These are phyloP conservation scores for Phyllachora maydis DNA, from an alignment of 2,329 filamentous ascomycete species.

Conservation along the genomic window DNA sequence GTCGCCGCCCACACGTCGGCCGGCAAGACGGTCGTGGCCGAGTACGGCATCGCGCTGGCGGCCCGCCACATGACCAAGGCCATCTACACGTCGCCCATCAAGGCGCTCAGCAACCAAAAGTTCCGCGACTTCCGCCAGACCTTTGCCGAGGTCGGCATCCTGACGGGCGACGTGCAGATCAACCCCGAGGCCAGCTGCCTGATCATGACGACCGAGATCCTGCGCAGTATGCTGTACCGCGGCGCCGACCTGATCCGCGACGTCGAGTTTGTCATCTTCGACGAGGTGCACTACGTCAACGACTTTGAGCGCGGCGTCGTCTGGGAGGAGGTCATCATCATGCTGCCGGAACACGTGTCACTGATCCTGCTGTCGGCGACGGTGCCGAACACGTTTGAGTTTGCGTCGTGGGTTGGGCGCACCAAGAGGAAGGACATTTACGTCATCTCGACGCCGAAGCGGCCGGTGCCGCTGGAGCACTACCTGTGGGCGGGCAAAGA, in stretches of 20 bases:
- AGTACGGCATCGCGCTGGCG: conserved; percentile 91
- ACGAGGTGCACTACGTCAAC: conserved; percentile 98
- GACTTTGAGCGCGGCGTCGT: conserved; percentile 90
- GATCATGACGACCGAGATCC: conserved; percentile 98
- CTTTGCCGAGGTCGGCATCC: conserved; percentile 90
- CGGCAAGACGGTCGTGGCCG: conserved; percentile 93
- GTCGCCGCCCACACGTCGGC: conserved; percentile 95
- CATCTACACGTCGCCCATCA: conserved; percentile 97
- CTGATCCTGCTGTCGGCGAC: conserved; percentile 89
- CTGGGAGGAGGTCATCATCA: conserved; percentile 99
- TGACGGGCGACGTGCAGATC: conserved; percentile 96
- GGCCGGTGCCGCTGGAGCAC: conserved; percentile 86
- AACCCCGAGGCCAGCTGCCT: conserved; percentile 93
- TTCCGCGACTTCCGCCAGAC: conserved; percentile 81
- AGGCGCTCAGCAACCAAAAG: conserved; percentile 95
- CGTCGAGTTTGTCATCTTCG: conserved; percentile 97
- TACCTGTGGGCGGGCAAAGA: conserved; percentile 89
- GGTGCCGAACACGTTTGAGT: conserved; percentile 92
- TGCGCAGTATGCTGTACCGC: conserved; percentile 93
- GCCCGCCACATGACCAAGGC: conserved; percentile 99
- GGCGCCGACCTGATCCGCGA: conserved; percentile 91
- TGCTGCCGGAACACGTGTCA: conserved; percentile 93
- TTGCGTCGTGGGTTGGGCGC: conserved; percentile 92
- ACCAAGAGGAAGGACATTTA: conserved; percentile 99
- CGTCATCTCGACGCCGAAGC: conserved; percentile 91